Evolutionary conservation across 1,284 basidiomycete species (phyloP), one percentile per base, ranked within the genome.

Genomic region (Fomitiporia mediterranea): DNA sequence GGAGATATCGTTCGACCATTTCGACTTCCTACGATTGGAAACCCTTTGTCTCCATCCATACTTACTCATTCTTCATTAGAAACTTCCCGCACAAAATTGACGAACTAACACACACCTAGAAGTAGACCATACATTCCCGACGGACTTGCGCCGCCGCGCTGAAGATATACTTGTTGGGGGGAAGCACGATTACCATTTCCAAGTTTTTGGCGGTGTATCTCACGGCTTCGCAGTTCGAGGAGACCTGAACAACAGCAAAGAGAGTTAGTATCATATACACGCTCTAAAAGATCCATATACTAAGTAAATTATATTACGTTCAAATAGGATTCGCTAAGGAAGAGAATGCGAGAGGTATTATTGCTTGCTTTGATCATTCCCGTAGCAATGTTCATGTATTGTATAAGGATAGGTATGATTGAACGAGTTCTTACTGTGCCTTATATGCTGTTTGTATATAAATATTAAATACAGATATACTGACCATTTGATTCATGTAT

Each of bases 271-370:
- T 38, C 35, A 2, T 7, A 32, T 34, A 30, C 7, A n/a, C 27
- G 30, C 32, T 54, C 23, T 34, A n/a, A n/a, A n/a, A n/a, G n/a
- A n/a, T n/a, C n/a, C n/a, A n/a, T n/a, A n/a, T n/a, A n/a, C n/a
- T n/a, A n/a, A n/a, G n/a, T n/a, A n/a, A n/a, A n/a, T n/a, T n/a
- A 17, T 40, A 48, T 25, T 23, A 19, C 43, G 8, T n/a, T n/a
- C n/a, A n/a, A 44, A 28, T 46, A 83, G 79, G 77, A n/a, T 83
- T 79, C 79, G 79, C 79, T 6, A 81, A 81, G 64, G 80, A 84
- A 62, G 76, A 82, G 61, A 75, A 76, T 28, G 80, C 80, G 0
- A 66, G 71, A 9, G 72, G 74, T 11, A 72, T 80, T 35, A 64
- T 70, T 4, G 64, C 61, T 1, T 82, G 79, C 77, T 80, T 81